Evolutionary conservation across 768 basidiomycete species (phyloP).

Genomic region (Rhizopogon vulgaris): DNA sequence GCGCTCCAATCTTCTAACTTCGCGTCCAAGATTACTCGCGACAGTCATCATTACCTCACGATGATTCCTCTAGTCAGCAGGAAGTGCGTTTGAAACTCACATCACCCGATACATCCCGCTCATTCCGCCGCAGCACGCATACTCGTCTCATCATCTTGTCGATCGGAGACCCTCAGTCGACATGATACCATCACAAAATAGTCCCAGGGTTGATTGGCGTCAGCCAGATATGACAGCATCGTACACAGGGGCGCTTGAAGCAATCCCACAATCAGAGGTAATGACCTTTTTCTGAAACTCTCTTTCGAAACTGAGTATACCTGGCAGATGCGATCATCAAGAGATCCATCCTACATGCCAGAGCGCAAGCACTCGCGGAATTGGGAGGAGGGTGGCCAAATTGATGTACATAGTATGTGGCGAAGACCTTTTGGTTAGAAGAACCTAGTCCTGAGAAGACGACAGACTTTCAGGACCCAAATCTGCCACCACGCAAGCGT

Average conservation of each 20-base stretch:
- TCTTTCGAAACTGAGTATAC: conserved; percentile 24
- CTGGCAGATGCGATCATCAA: conserved; percentile 31
- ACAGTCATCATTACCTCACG: conserved; percentile 24
- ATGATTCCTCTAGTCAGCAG: conserved; percentile 25
- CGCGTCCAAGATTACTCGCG: conserved; percentile 25
- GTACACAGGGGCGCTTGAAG: conserved; percentile 22
- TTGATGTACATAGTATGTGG: conserved; percentile 26
- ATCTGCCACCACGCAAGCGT: conserved; percentile 53
- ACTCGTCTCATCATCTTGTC: conserved; percentile 27
- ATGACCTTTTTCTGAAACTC: conserved; percentile 8
- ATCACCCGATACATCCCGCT: conserved; percentile 12
- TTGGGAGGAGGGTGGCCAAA: conserved; percentile 48
- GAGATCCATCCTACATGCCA: conserved; percentile 30
- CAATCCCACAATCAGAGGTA: conserved; percentile 29
- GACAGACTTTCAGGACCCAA: conserved; percentile 38
- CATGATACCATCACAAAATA: conserved; percentile 27
- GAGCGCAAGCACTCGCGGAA: conserved; percentile 56
- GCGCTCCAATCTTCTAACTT: conserved; percentile 12
- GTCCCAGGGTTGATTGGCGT: conserved; percentile 29
- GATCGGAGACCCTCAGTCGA: conserved; percentile 26
- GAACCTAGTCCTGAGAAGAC: conserved; percentile 6
- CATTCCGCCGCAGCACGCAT: conserved; percentile 17
- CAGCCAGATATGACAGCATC: conserved; percentile 26
- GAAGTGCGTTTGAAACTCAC: conserved; percentile 23
- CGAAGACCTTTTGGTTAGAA: conserved; percentile 7